phyloP scores from a whole-genome alignment of 2,329 filamentous ascomycete species.

The Nigrospora oryzae region DNA sequence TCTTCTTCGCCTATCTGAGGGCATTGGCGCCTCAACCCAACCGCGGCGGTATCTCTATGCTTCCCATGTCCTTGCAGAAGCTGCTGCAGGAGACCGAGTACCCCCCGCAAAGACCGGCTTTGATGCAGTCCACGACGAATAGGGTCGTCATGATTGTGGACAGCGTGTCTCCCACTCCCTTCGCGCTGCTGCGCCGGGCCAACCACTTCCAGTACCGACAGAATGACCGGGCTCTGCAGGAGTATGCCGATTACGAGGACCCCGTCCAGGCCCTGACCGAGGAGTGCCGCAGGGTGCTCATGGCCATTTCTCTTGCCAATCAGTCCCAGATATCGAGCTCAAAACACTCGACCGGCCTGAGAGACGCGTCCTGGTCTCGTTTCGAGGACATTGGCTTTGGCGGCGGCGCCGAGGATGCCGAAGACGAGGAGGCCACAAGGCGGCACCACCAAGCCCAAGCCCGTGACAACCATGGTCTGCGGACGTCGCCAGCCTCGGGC shows the following conservation, averaged over 20 bases:
- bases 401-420: constrained; percentile 62
- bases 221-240: constrained; percentile 73
- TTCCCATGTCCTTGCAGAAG: constrained; percentile 86
- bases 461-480: constrained; percentile 38
- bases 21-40: constrained; percentile 77
- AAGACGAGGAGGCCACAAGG: constrained; percentile 47
- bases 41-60: constrained; percentile 69
- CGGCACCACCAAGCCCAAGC: constrained; percentile 22
- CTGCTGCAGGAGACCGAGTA: constrained; percentile 90
- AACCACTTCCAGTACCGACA: constrained; percentile 95
- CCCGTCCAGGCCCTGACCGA: constrained; percentile 83
- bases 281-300: constrained; percentile 85
- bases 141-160: constrained; percentile 97
- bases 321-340: constrained; percentile 68
- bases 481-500: constrained; percentile 58
- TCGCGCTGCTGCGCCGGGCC: constrained; percentile 78
- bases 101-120: constrained; percentile 67
- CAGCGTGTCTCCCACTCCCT: constrained; percentile 87
- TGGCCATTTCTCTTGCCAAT: constrained; percentile 80
- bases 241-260: constrained; percentile 84
- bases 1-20: constrained; percentile 95
- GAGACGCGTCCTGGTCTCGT: constrained; percentile 89
- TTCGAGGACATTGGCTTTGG: constrained; percentile 95
- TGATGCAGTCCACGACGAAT: constrained; percentile 73
- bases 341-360: constrained; percentile 63